phyloP scores from a whole-genome alignment of 2,329 filamentous ascomycete species.

The Sclerotinia sclerotiorum region DNA sequence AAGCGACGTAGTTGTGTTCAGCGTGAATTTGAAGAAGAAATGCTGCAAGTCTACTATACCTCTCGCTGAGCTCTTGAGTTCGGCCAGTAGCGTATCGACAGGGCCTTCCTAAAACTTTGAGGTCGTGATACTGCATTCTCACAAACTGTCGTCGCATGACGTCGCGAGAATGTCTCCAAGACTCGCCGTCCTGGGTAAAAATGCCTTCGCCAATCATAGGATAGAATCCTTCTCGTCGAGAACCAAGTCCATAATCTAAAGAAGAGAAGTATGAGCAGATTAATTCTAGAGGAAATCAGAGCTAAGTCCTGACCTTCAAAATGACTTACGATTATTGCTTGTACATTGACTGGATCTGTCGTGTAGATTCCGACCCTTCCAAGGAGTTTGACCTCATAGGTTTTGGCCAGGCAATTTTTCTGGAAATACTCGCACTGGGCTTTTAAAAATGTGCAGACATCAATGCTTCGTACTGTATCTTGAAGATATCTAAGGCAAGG shows the following conservation, averaged over 20 bases:
- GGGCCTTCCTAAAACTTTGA: conserved; percentile 26
- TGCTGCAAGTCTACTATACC: conserved; percentile 42
- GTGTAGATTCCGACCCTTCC: too few relatives aligned
- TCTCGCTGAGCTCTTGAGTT: not conserved
- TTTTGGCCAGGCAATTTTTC: too few relatives aligned
- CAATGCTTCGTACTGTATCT: too few relatives aligned
- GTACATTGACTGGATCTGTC: too few relatives aligned
- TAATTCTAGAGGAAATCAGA: too few relatives aligned
- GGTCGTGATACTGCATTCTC: conserved; percentile 26
- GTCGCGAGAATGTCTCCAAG: conserved; percentile 22
- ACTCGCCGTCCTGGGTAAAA: conserved; percentile 22
- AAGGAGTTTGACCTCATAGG: too few relatives aligned
- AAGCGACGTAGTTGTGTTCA: conserved; percentile 56
- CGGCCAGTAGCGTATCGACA: conserved; percentile 26
- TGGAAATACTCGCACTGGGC: too few relatives aligned
- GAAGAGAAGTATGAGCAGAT: too few relatives aligned
- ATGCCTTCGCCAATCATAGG: conserved; percentile 21
- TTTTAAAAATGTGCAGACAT: too few relatives aligned
- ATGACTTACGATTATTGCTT: too few relatives aligned
- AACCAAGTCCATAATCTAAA: conserved; percentile 17
- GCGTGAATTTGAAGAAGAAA: conserved; percentile 51
- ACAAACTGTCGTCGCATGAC: conserved; percentile 18
- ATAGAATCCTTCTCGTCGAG: not conserved
- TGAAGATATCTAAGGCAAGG: too few relatives aligned
- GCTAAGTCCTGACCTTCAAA: too few relatives aligned